Base-by-base conservation (phyloP, 495 filamentous ascomycete genomes). In the Friedmanniomyces simplex region DNA sequence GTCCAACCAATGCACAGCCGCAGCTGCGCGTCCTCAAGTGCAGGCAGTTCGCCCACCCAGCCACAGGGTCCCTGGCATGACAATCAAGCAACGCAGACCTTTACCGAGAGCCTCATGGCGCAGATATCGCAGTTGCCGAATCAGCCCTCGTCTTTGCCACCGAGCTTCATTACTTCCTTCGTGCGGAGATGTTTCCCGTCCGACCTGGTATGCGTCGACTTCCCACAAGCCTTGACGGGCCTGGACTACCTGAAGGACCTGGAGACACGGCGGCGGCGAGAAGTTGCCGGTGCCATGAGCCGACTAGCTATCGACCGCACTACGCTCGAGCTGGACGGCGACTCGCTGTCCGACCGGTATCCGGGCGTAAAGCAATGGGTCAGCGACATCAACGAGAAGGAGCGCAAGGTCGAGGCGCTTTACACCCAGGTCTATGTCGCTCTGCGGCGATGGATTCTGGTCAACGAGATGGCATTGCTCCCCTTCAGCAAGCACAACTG, bases 241-340 rank as follows among this genome's bases (percentile, higher is more conserved):
- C 68, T 89, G 57, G 85, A 89, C 67, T 89, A 88, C 65, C 73
- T 87, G 45, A 81, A 77, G 56, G 82, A 86, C 55, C 69, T 89
- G 22, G 83, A 89, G 57, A 74, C 61, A n/a, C 73, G 85, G 55
- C 76, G 83, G 52, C 77, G 79, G 63, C 79, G 80, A 48, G 85
- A 88, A 60, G 65, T 93, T 84, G 69, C 94, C 82, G 48, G 86
- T 86, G 68, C 87, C 87, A 68, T 95, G 86, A 24, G 85, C 82
- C 20, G 93, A 84, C 28, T 91, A 85, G 36, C 89, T 84, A 67
- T 95, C n/a, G 68, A 70, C 16, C 52, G 56, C 4, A 66, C 74
- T 2, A 64, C 60, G 13, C 57, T 66, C 8, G 73, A 75, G 7
- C 52, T 71, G 10, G 67, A 74, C 13, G 62, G 63, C 22, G 74